These are phyloP conservation scores for Capsicum baccatum DNA, from an alignment of 257 asterid genomes.

Conservation along the genomic window DNA sequence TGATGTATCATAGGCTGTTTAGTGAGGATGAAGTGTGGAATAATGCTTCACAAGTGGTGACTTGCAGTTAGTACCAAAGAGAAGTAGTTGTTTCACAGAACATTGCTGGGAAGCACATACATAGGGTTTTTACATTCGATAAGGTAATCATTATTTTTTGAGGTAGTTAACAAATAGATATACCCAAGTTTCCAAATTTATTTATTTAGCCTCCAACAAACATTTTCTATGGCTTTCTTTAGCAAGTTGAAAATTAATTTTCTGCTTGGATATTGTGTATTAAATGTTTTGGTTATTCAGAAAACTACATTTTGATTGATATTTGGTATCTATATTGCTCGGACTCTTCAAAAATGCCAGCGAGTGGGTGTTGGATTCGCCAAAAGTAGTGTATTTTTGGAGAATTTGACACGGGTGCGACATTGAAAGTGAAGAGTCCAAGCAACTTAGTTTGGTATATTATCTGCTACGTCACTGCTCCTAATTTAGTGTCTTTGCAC, in stretches of 20 bases:
- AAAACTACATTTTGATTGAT: not conserved
- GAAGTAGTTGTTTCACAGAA: conserved; percentile 85
- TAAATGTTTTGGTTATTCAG: not conserved
- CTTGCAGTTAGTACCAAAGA: conserved; percentile 75
- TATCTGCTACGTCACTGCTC: not conserved
- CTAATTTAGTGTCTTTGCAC: conserved; percentile 3
- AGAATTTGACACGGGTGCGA: too few relatives aligned
- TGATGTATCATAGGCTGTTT: conserved; percentile 59
- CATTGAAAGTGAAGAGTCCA: too few relatives aligned
- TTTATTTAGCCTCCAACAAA: not conserved
- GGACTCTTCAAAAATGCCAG: too few relatives aligned
- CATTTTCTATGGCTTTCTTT: not conserved
- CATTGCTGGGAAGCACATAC: conserved; percentile 87
- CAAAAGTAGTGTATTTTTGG: too few relatives aligned
- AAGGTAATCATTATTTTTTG: conserved; percentile 50
- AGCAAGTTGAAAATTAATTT: not conserved
- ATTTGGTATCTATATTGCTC: too few relatives aligned
- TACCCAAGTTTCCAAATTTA: not conserved
- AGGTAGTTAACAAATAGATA: not conserved
- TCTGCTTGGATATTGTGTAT: not conserved
- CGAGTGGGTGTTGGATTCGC: too few relatives aligned
- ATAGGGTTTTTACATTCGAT: conserved; percentile 81
- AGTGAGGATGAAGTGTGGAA: conserved; percentile 83
- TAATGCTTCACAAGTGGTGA: conserved; percentile 92
- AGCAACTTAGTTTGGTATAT: too few relatives aligned